Conservation (phyloP, 2,329 filamentous ascomycete species). For the Stagonosporopsis rhizophila region DNA sequence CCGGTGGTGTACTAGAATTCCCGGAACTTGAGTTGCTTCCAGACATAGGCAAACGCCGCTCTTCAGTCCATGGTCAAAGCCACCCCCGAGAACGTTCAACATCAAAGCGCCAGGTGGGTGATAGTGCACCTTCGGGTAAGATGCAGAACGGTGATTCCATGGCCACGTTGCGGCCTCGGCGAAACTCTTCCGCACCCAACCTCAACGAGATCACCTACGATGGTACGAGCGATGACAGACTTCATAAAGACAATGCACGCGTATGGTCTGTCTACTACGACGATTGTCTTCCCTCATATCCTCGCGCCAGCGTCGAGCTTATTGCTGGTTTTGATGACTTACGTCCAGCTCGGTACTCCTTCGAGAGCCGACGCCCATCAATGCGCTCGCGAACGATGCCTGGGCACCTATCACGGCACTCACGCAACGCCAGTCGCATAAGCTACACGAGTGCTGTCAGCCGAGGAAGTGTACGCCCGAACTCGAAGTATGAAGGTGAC, state of each 20-base stretch:
- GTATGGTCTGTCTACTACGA: conserved; percentile 48
- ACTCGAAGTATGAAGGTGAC: conserved; percentile 21
- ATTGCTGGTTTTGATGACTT: conserved; percentile 26
- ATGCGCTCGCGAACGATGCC: conserved; percentile 27
- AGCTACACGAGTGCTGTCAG: conserved; percentile 31
- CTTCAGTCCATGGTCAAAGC: conserved; percentile 14
- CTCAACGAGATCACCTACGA: conserved; percentile 21
- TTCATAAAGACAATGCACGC: conserved; percentile 34
- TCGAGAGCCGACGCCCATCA: conserved; percentile 26
- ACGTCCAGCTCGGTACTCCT: conserved; percentile 24
- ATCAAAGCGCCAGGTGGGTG: not conserved
- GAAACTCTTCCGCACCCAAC: conserved; percentile 34
- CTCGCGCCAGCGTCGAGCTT: conserved; percentile 29
- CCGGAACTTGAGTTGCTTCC: conserved; percentile 58
- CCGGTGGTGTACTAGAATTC: conserved; percentile 52
- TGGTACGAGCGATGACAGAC: conserved; percentile 17
- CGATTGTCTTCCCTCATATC: conserved; percentile 39
- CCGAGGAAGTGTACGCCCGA: conserved; percentile 24
- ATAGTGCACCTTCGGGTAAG: conserved; percentile 20
- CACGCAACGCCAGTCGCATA: conserved; percentile 31
- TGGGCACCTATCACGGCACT: conserved; percentile 22
- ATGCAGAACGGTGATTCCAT: conserved; percentile 30
- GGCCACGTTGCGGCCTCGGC: conserved; percentile 34
- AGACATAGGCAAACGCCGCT: conserved; percentile 38
- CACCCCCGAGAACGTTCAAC: not conserved